Percentiles rank a stretch among this genome's conserved stretches.
phyloP scores from a whole-genome alignment of 1,284 basidiomycete species.

The Sporisorium graminicola region DNA sequence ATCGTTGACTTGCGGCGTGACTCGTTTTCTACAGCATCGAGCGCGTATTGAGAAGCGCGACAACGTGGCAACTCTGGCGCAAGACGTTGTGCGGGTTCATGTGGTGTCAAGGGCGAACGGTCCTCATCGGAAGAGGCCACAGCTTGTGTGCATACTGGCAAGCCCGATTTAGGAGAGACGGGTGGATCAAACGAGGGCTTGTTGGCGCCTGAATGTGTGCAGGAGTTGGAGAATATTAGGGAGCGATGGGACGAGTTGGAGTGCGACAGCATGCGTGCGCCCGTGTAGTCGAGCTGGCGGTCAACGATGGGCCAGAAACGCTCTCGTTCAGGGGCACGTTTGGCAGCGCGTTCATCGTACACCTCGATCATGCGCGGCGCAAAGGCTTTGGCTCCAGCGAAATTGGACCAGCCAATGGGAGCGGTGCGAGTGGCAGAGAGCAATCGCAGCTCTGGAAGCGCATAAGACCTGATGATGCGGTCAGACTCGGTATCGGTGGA shows the following conservation, averaged over 20 bases:
- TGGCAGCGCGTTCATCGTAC: conserved; percentile 25
- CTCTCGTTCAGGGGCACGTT: conserved; percentile 32
- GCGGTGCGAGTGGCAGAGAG: conserved; percentile 49
- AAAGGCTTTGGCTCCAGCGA: conserved; percentile 1
- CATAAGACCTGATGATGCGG: neutral
- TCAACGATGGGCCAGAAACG: conserved; percentile 51
- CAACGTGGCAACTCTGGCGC: neutral
- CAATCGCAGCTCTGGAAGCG: conserved; percentile 46
- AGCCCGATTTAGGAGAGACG: conserved; percentile 19
- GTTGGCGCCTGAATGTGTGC: neutral
- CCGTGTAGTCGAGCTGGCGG: conserved; percentile 46
- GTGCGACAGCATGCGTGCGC: conserved; percentile 42
- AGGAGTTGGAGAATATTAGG: neutral
- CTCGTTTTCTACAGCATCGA: conserved; percentile 9
- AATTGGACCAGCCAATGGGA: conserved; percentile 35
- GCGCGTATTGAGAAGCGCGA: conserved; percentile 17
- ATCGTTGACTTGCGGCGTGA: conserved; percentile 1
- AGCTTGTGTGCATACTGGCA: conserved; percentile 1
- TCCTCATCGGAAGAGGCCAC: conserved; percentile 21
- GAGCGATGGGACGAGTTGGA: conserved; percentile 3
- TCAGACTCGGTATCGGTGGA: neutral
- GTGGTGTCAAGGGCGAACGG: conserved; percentile 24
- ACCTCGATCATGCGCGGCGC: conserved; percentile 9
- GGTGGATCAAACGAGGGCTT: conserved; percentile 1
- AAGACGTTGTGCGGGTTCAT: neutral